Evolutionary conservation across 2,329 filamentous ascomycete species (phyloP).

Genomic region (Coniochaeta sp.): DNA sequence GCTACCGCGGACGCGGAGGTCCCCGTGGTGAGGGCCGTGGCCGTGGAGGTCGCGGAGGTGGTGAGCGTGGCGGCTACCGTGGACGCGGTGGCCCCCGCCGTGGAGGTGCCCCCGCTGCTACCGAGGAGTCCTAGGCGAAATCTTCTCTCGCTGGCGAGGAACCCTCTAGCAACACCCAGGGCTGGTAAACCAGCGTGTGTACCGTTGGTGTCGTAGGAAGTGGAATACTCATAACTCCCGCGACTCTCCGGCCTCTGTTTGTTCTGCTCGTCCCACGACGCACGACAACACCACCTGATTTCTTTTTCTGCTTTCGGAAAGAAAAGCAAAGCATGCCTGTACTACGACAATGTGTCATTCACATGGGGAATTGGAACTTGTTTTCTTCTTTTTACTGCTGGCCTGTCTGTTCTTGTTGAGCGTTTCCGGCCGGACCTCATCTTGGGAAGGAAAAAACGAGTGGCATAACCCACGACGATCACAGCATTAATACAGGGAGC

Average conservation of each 20-base stretch:
- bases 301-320: neutral
- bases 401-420: neutral
- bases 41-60: conserved; percentile 27
- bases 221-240: no score
- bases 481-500: neutral
- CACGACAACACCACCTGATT: neutral
- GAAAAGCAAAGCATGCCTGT: neutral
- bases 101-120: neutral
- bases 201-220: no score
- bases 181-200: no score
- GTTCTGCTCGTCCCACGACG: neutral
- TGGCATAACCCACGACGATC: neutral
- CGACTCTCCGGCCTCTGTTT: neutral
- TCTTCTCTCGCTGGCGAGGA: neutral
- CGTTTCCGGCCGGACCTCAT: neutral
- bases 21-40: conserved; percentile 40
- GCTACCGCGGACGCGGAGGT: conserved; percentile 45
- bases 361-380: neutral
- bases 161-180: no score
- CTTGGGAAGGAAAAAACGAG: neutral
- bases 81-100: conserved; percentile 26
- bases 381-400: neutral
- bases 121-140: conserved; percentile 3
- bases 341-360: neutral
- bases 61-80: conserved; percentile 38